These are phyloP conservation scores for Zizania palustris DNA, from an alignment of 202 grass and related monocot genomes.

Conservation along the genomic window DNA sequence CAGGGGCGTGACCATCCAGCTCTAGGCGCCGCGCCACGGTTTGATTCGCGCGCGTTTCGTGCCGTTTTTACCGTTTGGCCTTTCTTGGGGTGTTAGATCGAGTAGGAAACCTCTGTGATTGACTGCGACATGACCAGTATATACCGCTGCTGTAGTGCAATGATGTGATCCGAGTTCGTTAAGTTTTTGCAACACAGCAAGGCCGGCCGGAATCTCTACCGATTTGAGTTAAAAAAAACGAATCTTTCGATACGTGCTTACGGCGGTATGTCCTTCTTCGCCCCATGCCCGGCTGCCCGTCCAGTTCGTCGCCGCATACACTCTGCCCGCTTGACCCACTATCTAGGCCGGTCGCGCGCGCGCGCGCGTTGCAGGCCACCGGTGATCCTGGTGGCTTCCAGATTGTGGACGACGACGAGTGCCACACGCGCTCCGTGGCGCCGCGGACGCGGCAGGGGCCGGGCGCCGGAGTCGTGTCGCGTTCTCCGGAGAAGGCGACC, in stretches of 20 bases:
- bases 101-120: neutral
- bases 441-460: constrained; percentile 23
- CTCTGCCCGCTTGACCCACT: no score
- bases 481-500: neutral
- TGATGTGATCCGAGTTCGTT: neutral
- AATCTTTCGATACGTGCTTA: neutral
- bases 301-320: neutral
- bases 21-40: constrained; percentile 36
- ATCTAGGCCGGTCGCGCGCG: no score
- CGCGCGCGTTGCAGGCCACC: no score
- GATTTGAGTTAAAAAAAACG: neutral
- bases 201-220: neutral
- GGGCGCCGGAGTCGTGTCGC: constrained; percentile 39
- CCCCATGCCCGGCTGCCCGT: constrained; percentile 82
- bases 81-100: neutral
- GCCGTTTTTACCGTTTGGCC: neutral
- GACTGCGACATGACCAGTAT: neutral
- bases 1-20: constrained; percentile 80
- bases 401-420: neutral
- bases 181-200: neutral
- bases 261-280: constrained; percentile 77
- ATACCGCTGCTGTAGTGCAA: neutral
- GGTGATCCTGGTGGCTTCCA: no score
- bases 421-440: neutral
- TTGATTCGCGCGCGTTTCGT: neutral